Base-by-base conservation (phyloP, 192 early-diverging fungal genomes). In the Backusella luteola region DNA sequence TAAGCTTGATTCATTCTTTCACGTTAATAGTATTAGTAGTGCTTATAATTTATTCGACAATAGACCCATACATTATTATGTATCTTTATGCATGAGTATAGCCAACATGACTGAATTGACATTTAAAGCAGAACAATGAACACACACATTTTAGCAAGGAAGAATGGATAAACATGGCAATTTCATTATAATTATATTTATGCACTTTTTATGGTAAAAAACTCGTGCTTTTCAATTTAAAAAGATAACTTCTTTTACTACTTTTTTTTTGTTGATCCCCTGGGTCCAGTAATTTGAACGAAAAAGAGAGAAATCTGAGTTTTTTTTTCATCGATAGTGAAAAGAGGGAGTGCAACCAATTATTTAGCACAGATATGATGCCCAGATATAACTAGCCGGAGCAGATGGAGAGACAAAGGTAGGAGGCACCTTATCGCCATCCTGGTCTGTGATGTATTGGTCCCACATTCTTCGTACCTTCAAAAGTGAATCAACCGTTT, bases 341-440 rank as follows among this genome's bases (percentile, higher is more conserved):
- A 39, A 39, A 39, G 38, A 39, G 38, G 42, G 15, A 44, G 42
- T 17, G 42, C 15, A 17, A 44, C 53, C 53, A 56, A 56, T 56
- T 21, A 26, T 23, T 71, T 49, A 42, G 32, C 34, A 76, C 81
- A 83, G 46, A 52, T 72, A 75, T 17, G 79, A 81, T 17, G 79
- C 82, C 79, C 82, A 83, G 8, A 83, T 74, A 44, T 67, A 80
- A 76, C 75, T 84, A 6, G 83, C 79, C 34, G 83, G 83, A 19
- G 80, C 77, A 19, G 72, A 75, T n/a, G 80, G 76, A 44, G 32
- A 34, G 21, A 84, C 76, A 73, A 69, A 84, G 15, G 39, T 70
- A 53, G 73, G 79, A 19, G 82, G 79, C 23, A 82, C 76, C 23
- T 77, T 67, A 7, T 69, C 67, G 52, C 66, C 74, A 42, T 70